Percentiles rank a stretch among this genome's conserved stretches.
Evolutionary conservation across 805 yeast species (phyloP).

Genomic region (Kazachstania bromeliacearum): DNA sequence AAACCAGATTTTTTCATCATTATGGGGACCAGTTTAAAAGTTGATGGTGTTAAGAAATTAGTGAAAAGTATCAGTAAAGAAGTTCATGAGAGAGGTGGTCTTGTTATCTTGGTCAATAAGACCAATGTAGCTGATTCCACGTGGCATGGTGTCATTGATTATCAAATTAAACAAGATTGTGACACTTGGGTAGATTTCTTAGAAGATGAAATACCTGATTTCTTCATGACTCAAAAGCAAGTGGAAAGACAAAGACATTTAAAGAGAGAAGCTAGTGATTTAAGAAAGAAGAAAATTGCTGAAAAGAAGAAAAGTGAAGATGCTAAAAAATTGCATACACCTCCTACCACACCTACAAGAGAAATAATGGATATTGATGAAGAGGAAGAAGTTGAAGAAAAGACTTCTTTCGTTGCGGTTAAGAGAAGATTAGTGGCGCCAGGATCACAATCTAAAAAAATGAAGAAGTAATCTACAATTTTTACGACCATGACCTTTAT

Average conservation of each 20-base stretch:
- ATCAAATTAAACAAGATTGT: constrained; percentile 70
- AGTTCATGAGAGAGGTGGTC: constrained; percentile 72
- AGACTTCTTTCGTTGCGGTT: constrained; percentile 8
- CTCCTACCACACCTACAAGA: constrained; percentile 27
- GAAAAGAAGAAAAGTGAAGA: constrained; percentile 5
- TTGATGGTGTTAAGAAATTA: constrained; percentile 75
- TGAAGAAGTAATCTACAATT: neutral
- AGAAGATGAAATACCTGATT: constrained; percentile 45
- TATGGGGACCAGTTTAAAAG: constrained; percentile 88
- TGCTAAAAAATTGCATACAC: constrained; percentile 15
- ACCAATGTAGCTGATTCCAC: constrained; percentile 48
- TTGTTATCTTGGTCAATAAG: constrained; percentile 67
- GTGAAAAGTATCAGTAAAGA: constrained; percentile 60
- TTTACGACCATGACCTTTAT: neutral
- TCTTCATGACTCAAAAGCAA: constrained; percentile 47
- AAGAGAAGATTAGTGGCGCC: constrained; percentile 10
- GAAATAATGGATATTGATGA: neutral
- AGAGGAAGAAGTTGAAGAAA: neutral
- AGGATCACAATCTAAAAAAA: neutral
- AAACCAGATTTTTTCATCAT: constrained; percentile 76
- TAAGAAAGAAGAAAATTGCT: constrained; percentile 9
- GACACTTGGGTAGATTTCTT: constrained; percentile 66
- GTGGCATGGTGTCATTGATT: constrained; percentile 71
- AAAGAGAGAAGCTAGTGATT: constrained; percentile 27
- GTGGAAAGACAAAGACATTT: constrained; percentile 23